Base-by-base conservation (phyloP, 208 protist genomes). In the Wallacemonas sp. region DNA sequence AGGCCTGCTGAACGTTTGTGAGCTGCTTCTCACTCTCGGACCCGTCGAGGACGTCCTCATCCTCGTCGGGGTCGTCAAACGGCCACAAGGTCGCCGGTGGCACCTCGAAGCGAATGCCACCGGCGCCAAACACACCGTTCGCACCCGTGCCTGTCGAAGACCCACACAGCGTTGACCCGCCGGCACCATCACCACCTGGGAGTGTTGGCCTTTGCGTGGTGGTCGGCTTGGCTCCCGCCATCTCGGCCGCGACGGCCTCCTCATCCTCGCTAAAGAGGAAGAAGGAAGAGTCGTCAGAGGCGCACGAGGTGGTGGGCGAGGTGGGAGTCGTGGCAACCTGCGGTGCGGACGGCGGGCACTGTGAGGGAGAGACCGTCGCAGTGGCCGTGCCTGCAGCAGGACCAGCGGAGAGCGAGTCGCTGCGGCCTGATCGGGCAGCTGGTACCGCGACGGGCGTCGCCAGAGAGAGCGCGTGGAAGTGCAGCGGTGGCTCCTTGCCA, bases 1-100 rank as follows among this genome's bases (percentile, higher is more conserved):
- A 84, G 21, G 73, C 65, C 58, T 84, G 78, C 29, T 80, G n/a
- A 12, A 84, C 8, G 36, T 68, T 68, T 6, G 62, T 68, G 38
- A 57, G 39, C 46, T 58, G 44, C 30, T 65, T 54, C 41, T 48
- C 43, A 26, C 36, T 36, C 23, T 65, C 60, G 6, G 41, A 41
- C 3, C 19, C 19, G 24, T 62, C 56, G 38, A 29, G 24, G 11
- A 49, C 43, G 43, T 65, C 62, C 33, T 58, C 62, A 3, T 55
- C 47, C 33, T 68, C 62, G 36, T 68, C 62, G 8, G 19, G 17
- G 23, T 65, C 60, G 12, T 26, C 60, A 12, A 65, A 26, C 2
- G 6, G 8, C 3, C 34, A 30, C 52, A 43, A 17, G 14, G 38
- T 14, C 32, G 52, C 29, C 29, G 52, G 52, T n/a, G 52, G 52